Evolutionary conservation across 1,284 basidiomycete genomes (phyloP).

Genomic region (Ganoderma boninense): DNA sequence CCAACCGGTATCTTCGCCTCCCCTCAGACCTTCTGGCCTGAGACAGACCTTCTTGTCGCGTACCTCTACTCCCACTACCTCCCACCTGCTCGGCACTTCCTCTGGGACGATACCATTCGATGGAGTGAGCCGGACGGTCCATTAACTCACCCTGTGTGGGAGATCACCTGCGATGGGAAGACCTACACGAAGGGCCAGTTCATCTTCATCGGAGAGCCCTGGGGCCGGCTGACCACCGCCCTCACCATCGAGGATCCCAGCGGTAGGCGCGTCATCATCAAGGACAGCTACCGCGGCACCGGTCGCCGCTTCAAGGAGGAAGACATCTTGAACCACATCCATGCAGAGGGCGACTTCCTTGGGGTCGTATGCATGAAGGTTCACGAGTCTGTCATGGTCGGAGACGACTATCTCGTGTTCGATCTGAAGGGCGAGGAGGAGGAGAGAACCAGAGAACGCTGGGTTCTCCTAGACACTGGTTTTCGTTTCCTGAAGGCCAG

Average conservation of each 20-base stretch:
- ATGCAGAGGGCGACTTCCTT: neutral
- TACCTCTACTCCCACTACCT: constrained; percentile 16
- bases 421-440: too few relatives aligned
- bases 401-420: too few relatives aligned
- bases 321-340: neutral
- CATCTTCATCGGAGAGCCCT: constrained; percentile 2
- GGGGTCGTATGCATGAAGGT: neutral
- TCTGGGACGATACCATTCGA: neutral
- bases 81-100: neutral
- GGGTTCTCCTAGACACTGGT: neutral
- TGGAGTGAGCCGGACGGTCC: neutral
- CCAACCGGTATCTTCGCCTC: constrained; percentile 15
- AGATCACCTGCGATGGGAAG: neutral
- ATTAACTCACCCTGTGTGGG: neutral
- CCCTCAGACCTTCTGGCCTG: neutral
- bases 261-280: constrained; percentile 4
- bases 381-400: neutral
- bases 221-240: neutral
- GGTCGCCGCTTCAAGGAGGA: neutral
- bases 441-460: neutral
- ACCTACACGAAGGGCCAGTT: neutral
- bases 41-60: neutral
- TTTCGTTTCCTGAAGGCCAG: neutral
- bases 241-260: neutral
- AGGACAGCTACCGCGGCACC: neutral